Percentiles rank a stretch among this genome's conserved stretches.
Conservation (phyloP, 257 asterid species). For the Capsicum pubescens region DNA sequence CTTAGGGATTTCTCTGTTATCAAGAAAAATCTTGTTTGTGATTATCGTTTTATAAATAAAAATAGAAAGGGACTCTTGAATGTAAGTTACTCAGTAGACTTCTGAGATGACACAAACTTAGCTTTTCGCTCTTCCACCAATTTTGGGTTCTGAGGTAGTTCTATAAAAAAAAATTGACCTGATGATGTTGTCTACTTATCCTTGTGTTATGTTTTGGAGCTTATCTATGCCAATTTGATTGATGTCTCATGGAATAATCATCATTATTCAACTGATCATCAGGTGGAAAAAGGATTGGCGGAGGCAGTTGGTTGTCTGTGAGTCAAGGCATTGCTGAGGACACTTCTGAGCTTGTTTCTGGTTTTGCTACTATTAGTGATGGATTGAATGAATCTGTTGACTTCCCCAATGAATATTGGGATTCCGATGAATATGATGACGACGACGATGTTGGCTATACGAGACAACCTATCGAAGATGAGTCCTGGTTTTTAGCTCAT, state of each 20-base stretch:
- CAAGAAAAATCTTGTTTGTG: not conserved
- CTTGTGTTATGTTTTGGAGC: not conserved
- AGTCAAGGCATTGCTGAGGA: constrained; percentile 43
- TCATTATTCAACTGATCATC: not conserved
- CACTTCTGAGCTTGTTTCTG: constrained; percentile 43
- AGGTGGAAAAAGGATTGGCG: constrained; percentile 37
- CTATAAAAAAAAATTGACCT: not conserved
- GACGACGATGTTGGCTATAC: constrained; percentile 43
- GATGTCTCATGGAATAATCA: constrained; percentile 14
- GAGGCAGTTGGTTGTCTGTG: constrained; percentile 43
- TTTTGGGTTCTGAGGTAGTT: constrained; percentile 5
- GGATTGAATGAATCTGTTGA: constrained; percentile 38
- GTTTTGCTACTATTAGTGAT: constrained; percentile 42
- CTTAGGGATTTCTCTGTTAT: not conserved
- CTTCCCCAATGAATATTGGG: constrained; percentile 43
- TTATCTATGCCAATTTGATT: not conserved
- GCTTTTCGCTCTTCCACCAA: not conserved
- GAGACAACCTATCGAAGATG: constrained; percentile 46
- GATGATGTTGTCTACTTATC: constrained; percentile 21
- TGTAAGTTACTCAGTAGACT: not conserved
- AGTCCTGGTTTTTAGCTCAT: constrained; percentile 45
- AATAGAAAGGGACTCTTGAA: constrained; percentile 2
- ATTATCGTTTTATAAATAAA: not conserved
- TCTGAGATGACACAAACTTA: not conserved
- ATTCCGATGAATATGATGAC: constrained; percentile 42